phyloP scores from a whole-genome alignment of 2,329 filamentous ascomycete genomes.

The Sarocladium strictum region DNA sequence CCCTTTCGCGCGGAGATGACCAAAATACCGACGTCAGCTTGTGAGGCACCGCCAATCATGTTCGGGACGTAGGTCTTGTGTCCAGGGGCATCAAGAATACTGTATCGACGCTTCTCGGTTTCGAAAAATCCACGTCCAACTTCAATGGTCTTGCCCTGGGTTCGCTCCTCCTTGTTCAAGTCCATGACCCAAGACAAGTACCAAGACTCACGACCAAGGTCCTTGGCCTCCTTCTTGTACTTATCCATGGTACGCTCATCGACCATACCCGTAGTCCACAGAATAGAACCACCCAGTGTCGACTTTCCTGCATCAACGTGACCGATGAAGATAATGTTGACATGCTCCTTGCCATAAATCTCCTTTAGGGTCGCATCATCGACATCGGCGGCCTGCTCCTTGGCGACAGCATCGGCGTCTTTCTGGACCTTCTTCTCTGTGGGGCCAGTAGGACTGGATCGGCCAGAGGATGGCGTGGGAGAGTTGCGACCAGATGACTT shows the following conservation, averaged over 20 bases:
- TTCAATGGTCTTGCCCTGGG: slow-evolving; percentile 97
- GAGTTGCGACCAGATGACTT: slow-evolving; percentile 65
- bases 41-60: slow-evolving; percentile 95
- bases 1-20: slow-evolving; percentile 96
- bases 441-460: slow-evolving; percentile 65
- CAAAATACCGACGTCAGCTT: slow-evolving; percentile 89
- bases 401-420: slow-evolving; percentile 76
- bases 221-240: slow-evolving; percentile 95
- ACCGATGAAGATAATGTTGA: slow-evolving; percentile 97
- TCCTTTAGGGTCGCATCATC: slow-evolving; percentile 74
- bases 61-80: slow-evolving; percentile 98
- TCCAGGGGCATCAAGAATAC: slow-evolving; percentile 91
- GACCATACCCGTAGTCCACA: slow-evolving; percentile 97
- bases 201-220: slow-evolving; percentile 94
- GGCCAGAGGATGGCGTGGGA: slow-evolving; percentile 75
- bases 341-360: slow-evolving; percentile 87
- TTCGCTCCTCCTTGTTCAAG: slow-evolving; percentile 90
- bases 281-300: slow-evolving; percentile 86
- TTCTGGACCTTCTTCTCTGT: slow-evolving; percentile 50
- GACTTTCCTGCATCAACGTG: slow-evolving; percentile 99
- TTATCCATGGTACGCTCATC: slow-evolving; percentile 98
- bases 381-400: slow-evolving; percentile 73
- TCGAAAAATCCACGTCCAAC: slow-evolving; percentile 95
- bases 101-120: slow-evolving; percentile 93
- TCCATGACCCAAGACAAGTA: slow-evolving; percentile 98